These are phyloP conservation scores for Populus hybrid DNA, from an alignment of 441 rosid species.

Conservation along the genomic window DNA sequence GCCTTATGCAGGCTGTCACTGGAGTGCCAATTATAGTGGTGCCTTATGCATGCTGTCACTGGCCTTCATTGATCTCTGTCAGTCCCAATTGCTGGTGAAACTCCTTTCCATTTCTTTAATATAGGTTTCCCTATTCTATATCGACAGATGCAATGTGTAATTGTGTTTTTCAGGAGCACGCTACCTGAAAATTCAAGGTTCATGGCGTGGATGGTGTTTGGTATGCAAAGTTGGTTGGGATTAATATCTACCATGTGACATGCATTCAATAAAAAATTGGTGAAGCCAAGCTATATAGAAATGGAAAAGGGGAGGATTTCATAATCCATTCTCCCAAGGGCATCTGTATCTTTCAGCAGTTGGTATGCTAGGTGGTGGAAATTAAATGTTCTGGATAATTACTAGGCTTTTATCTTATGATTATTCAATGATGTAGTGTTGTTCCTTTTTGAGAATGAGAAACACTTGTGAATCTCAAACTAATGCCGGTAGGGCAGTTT, in stretches of 20 bases:
- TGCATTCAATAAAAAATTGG: background rate
- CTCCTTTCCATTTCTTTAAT: background rate
- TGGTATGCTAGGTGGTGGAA: background rate
- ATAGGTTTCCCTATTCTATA: background rate
- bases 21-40: background rate
- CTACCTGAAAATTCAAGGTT: background rate
- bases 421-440: too few species aligned
- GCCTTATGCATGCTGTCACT: background rate
- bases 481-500: background rate
- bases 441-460: too few species aligned
- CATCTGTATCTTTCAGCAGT: background rate
- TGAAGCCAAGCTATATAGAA: background rate
- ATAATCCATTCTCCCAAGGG: background rate
- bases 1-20: background rate
- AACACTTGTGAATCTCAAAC: background rate
- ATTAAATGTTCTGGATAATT: background rate
- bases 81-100: background rate
- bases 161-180: background rate
- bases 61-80: background rate
- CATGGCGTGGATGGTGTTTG: background rate
- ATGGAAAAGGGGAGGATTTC: background rate
- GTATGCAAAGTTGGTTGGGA: background rate
- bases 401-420: background rate
- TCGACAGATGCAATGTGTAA: background rate
- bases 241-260: background rate